phyloP scores from a whole-genome alignment of 768 basidiomycete species.

The Atractiella rhizophila region DNA sequence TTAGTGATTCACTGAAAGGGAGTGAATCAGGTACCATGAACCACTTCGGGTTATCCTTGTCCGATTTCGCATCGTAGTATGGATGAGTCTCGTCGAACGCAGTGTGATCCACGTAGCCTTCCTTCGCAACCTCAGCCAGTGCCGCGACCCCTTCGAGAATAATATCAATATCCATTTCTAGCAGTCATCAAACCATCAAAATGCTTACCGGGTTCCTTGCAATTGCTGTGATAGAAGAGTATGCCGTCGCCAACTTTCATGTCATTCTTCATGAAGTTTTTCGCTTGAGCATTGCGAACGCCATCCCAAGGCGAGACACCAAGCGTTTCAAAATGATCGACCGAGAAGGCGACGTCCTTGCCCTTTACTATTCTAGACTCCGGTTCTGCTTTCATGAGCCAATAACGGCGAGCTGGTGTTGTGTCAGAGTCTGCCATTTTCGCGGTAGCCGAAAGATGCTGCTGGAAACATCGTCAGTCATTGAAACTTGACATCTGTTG shows the following conservation, averaged over 20 bases:
- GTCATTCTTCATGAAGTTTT: conserved; percentile 7
- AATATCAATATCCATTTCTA: background rate
- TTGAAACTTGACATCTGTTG: too few relatives aligned
- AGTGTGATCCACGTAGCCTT: conserved; percentile 25
- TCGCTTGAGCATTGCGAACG: conserved; percentile 1
- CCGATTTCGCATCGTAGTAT: conserved; percentile 33
- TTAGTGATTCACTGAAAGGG: background rate
- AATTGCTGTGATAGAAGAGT: conserved; percentile 53
- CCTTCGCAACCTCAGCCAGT: conserved; percentile 43
- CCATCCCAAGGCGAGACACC: background rate
- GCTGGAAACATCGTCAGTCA: too few relatives aligned
- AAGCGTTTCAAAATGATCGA: conserved; percentile 54
- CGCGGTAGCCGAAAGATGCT: too few relatives aligned
- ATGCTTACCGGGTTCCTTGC: conserved; percentile 27
- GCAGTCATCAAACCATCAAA: background rate
- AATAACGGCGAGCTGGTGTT: conserved; percentile 18
- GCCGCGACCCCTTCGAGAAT: conserved; percentile 36
- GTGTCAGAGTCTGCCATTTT: too few relatives aligned
- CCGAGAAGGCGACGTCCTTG: conserved; percentile 71
- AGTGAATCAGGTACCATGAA: conserved; percentile 55
- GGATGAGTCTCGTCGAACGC: conserved; percentile 1
- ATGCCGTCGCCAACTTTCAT: conserved; percentile 9
- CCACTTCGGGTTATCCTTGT: conserved; percentile 55
- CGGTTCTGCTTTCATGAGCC: conserved; percentile 72
- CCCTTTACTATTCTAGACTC: conserved; percentile 35